Evolutionary conservation across 2,329 filamentous ascomycete species (phyloP).

Genomic region (Rhynchosporium agropyri): DNA sequence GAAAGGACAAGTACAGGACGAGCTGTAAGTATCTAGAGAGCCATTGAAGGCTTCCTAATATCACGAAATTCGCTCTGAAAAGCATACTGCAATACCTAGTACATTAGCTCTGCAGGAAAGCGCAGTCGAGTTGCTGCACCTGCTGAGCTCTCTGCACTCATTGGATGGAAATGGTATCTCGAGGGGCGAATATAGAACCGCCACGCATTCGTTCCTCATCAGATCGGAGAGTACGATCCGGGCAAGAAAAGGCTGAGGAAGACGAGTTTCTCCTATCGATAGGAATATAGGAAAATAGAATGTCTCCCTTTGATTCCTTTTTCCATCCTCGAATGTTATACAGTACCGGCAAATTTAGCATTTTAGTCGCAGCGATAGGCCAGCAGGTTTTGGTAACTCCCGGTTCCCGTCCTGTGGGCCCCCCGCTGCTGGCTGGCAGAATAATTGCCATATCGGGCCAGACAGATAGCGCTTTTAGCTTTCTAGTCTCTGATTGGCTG

Average conservation of each 20-base stretch:
- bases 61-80: constrained; percentile 13
- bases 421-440: neutral
- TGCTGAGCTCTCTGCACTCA: constrained; percentile 11
- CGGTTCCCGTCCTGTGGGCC: neutral
- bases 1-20: too few species aligned
- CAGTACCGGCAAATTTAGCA: neutral
- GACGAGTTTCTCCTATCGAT: neutral
- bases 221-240: neutral
- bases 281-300: neutral
- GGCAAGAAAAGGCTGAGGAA: neutral
- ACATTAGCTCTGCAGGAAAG: constrained; percentile 19
- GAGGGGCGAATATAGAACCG: constrained; percentile 26
- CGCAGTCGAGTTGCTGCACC: constrained; percentile 19
- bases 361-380: constrained; percentile 4
- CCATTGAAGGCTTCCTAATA: constrained; percentile 3
- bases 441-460: constrained; percentile 18
- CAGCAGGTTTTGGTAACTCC: neutral
- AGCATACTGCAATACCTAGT: neutral
- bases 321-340: neutral
- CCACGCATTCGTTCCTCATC: constrained; percentile 21
- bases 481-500: constrained; percentile 13
- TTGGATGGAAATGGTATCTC: constrained; percentile 11
- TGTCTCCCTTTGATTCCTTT: neutral
- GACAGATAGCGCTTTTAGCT: constrained; percentile 17
- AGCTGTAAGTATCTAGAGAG: constrained; percentile 14